Evolutionary conservation across 176 grass and related monocot genomes (phyloP).

Genomic region (Cenchrus purpureus): DNA sequence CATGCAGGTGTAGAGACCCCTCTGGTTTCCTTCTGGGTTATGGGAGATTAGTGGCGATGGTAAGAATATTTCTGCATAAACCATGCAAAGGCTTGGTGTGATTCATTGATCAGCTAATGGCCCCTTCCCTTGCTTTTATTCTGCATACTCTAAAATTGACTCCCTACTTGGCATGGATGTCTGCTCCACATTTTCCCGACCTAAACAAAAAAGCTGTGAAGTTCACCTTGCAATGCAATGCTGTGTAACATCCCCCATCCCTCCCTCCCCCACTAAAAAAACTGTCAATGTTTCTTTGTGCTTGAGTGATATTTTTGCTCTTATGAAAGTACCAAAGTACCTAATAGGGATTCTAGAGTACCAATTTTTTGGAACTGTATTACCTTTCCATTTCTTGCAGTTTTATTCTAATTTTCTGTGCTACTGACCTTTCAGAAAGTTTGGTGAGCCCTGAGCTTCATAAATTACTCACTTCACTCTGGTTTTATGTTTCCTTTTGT

Average conservation of each 20-base stretch:
- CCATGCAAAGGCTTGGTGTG: not conserved
- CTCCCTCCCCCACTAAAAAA: not conserved
- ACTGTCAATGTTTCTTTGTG: not conserved
- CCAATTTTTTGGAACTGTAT: not conserved
- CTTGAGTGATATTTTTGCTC: not conserved
- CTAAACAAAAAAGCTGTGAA: conserved; percentile 10
- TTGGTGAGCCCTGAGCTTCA: not conserved
- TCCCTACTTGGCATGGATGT: conserved; percentile 3
- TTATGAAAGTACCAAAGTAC: not conserved
- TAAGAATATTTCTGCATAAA: not conserved
- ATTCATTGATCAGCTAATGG: not conserved
- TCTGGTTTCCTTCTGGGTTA: conserved; percentile 1
- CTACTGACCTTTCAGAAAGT: not conserved
- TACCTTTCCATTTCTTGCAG: not conserved
- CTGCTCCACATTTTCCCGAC: not conserved
- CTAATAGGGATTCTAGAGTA: not conserved
- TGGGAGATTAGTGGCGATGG: conserved; percentile 8
- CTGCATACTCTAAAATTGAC: not conserved
- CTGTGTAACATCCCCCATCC: not conserved
- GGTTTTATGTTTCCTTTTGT: not conserved
- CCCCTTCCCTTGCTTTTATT: not conserved
- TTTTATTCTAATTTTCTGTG: not conserved
- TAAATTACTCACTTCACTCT: too few relatives aligned
- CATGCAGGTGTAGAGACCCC: not conserved
- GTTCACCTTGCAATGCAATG: not conserved